These are phyloP conservation scores for Arthrobotrys sphaeroides DNA, from an alignment of 2,329 filamentous ascomycete species.

Conservation along the genomic window DNA sequence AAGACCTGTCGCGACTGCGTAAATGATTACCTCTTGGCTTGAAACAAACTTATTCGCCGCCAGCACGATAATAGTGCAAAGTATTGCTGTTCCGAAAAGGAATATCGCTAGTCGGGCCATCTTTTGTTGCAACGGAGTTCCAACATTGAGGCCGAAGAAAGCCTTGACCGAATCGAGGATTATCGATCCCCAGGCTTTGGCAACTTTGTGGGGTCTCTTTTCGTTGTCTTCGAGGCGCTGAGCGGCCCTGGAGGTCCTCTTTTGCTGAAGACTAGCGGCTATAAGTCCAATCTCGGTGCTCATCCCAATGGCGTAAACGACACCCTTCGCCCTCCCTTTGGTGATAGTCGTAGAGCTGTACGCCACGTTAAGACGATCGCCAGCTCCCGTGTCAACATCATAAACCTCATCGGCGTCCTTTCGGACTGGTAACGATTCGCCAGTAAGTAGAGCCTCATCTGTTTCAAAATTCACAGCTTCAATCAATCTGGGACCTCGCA, in stretches of 20 bases:
- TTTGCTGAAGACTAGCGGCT: constrained; percentile 70
- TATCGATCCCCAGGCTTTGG: constrained; percentile 65
- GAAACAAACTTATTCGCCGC: constrained; percentile 69
- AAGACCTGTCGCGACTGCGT: constrained; percentile 69
- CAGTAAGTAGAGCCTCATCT: constrained; percentile 71
- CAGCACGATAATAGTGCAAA: constrained; percentile 75
- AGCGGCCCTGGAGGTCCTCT: constrained; percentile 66
- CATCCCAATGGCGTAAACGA: constrained; percentile 71
- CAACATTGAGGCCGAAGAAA: constrained; percentile 74
- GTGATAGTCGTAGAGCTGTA: constrained; percentile 72
- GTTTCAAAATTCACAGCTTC: constrained; percentile 69
- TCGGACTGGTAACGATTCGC: constrained; percentile 70
- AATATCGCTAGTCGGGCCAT: constrained; percentile 73
- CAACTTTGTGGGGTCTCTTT: constrained; percentile 65
- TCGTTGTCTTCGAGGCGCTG: constrained; percentile 64
- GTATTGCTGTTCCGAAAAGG: constrained; percentile 71
- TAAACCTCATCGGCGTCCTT: constrained; percentile 67
- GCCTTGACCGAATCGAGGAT: constrained; percentile 69
- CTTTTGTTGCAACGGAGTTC: constrained; percentile 75
- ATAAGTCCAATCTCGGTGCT: constrained; percentile 73
- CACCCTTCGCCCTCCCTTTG: constrained; percentile 71
- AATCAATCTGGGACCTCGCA: constrained; percentile 60
- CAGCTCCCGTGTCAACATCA: constrained; percentile 66
- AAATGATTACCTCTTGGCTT: constrained; percentile 71
- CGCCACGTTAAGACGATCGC: constrained; percentile 70